Conservation (phyloP, 2,329 filamentous ascomycete genomes). For the Botrytis porri region DNA sequence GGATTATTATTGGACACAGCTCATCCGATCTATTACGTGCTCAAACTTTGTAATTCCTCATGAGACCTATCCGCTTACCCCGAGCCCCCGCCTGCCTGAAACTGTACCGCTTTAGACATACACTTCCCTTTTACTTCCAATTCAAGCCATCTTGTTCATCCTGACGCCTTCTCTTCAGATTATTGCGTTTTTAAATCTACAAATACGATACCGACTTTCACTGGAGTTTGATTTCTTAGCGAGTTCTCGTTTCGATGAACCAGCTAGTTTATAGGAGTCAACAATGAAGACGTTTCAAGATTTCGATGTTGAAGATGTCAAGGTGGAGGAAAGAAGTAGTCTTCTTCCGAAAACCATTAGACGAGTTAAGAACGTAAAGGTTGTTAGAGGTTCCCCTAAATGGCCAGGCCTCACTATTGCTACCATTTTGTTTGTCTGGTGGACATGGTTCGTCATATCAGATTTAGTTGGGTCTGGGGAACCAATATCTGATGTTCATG, state of each 20-base stretch:
- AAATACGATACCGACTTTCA: neutral
- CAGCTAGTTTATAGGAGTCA: neutral
- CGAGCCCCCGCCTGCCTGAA: neutral
- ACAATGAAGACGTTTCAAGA: conserved; percentile 8
- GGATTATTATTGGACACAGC: neutral
- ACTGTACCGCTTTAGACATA: neutral
- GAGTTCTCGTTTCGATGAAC: neutral
- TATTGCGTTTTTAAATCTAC: neutral
- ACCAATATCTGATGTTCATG: neutral
- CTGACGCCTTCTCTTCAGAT: neutral
- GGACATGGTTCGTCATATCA: conserved; percentile 16
- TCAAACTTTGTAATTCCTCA: conserved; percentile 3
- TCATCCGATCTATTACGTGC: conserved; percentile 14
- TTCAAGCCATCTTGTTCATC: neutral
- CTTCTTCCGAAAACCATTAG: conserved; percentile 13
- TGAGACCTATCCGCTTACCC: neutral
- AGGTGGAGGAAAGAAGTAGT: conserved; percentile 14
- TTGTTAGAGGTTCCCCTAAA: neutral
- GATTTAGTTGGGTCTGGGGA: neutral
- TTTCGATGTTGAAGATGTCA: conserved; percentile 16
- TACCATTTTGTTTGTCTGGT: conserved; percentile 19
- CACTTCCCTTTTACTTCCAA: neutral
- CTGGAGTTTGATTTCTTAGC: neutral
- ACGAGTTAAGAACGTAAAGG: neutral
- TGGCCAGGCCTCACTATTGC: conserved; percentile 18